Base-by-base conservation (phyloP, 768 basidiomycete species). In the Leccinum barrowsii region DNA sequence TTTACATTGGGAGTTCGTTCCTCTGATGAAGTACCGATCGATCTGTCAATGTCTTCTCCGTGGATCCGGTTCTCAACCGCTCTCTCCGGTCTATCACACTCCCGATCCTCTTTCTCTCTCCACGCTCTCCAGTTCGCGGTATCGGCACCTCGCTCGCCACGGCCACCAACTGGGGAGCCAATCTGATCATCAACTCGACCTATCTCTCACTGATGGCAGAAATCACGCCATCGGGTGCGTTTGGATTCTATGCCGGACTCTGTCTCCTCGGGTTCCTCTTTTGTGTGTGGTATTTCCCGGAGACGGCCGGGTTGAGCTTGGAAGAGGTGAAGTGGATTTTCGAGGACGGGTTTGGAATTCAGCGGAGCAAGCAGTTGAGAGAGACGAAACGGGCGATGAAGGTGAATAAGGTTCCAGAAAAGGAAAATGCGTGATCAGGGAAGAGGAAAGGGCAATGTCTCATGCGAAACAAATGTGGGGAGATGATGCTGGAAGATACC, bases 181-280 rank as follows among this genome's bases (percentile, higher is more conserved):
- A 92, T 71, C 77, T 92, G 30, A 77, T 92, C 64, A 89, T 92
- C 66, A 83, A 83, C 6, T 82, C 87, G 17, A 93, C 92, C 7
- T 93, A 90, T 73, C 83, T 91, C 50, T 87, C 85, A 7, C 80
- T 93, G 51, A 90, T 92, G 85, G 77, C 81, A 21, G 74, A 75
- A 34, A 89, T 89, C 64, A 89, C 89, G 2, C 87, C 89, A 0
- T 75, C 86, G 0, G 89, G 89, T 2, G 87, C 89, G 5, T 90
- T 90, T 63, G 87, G 85, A 5, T 84, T 91, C 68, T 92, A 90
- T 65, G 87, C 85, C 0, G 86, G 86, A 2, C 74, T 90, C 13
- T 91, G 89, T 71, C 71, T 86, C 5, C 74, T 87, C 11, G 86
- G 86, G 4, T 86, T 82, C 78, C 22, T 87, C 11, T 92, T 92